phyloP scores from a whole-genome alignment of 2,329 filamentous ascomycete species.

The Mollisiaceae sp. region DNA sequence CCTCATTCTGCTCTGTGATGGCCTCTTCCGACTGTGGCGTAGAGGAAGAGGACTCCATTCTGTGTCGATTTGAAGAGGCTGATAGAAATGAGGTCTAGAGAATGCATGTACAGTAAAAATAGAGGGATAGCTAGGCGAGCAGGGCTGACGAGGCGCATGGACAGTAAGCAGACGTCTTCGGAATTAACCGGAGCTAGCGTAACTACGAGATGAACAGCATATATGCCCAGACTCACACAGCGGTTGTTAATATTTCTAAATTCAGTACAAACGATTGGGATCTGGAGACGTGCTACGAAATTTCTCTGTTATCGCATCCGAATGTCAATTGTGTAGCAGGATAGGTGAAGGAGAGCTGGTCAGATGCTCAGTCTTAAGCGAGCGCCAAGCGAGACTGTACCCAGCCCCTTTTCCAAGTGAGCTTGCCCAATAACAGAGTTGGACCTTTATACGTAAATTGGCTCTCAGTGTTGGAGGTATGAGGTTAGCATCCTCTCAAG shows the following conservation, averaged over 20 bases:
- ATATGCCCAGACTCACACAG: neutral
- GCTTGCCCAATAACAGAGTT: neutral
- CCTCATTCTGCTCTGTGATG: neutral
- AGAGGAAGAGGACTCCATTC: neutral
- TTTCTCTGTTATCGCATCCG: no score
- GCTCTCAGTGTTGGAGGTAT: no score
- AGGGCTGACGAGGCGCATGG: neutral
- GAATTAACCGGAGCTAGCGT: constrained; percentile 9
- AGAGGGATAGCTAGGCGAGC: neutral
- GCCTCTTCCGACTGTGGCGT: neutral
- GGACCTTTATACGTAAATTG: no score
- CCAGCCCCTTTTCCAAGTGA: neutral
- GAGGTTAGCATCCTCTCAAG: no score
- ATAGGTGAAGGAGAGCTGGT: neutral
- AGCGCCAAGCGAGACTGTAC: neutral
- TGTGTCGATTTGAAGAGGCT: neutral
- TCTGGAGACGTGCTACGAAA: no score
- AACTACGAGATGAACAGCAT: neutral
- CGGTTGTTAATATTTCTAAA: no score
- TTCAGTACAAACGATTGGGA: no score
- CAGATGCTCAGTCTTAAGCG: constrained; percentile 3
- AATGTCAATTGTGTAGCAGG: neutral
- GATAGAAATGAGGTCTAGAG: neutral
- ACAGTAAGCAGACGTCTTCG: neutral
- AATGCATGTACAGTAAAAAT: neutral